A percentile compares a stretch with the other conserved stretches of the same genome.
phyloP scores from a whole-genome alignment of 2,329 filamentous ascomycete species.

The Anthostomella pinea region DNA sequence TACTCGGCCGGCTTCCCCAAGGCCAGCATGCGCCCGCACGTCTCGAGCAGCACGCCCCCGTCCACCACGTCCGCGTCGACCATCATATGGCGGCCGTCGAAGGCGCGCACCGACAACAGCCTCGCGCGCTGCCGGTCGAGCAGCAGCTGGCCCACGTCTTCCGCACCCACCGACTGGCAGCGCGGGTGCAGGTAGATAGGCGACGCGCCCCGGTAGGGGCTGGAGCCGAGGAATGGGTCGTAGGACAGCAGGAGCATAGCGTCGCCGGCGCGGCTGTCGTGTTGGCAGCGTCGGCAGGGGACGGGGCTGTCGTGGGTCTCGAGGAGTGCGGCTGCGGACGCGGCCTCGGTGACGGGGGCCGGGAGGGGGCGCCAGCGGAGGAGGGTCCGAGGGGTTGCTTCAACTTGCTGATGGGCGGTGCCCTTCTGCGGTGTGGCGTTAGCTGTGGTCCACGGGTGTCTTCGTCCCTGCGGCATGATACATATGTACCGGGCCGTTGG shows the following conservation, averaged over 20 bases:
- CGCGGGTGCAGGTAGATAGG: conserved; percentile 13
- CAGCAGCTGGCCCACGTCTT: background rate
- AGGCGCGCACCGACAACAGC: conserved; percentile 9
- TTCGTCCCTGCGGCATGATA: too few species aligned
- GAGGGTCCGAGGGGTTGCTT: conserved; percentile 8
- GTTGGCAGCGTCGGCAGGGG: conserved; percentile 13
- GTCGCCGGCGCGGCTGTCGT: conserved; percentile 9
- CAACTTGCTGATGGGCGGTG: background rate
- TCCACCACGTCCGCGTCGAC: conserved; percentile 5
- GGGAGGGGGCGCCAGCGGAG: conserved; percentile 11
- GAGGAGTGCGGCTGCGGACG: background rate
- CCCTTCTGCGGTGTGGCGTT: background rate
- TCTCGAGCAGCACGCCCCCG: conserved; percentile 7
- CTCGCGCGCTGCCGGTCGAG: conserved; percentile 6
- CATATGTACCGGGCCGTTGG: background rate
- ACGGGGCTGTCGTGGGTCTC: conserved; percentile 3
- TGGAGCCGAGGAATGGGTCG: conserved; percentile 14
- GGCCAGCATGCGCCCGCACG: conserved; percentile 6
- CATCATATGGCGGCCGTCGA: conserved; percentile 13
- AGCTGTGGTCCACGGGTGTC: background rate
- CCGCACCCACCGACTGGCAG: conserved; percentile 4
- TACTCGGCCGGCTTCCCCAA: conserved; percentile 6
- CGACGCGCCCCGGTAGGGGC: conserved; percentile 11
- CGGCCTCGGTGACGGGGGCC: conserved; percentile 2
- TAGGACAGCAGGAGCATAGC: conserved; percentile 15